Conservation (phyloP, 257 asterid species). For the Fraxinus pennsylvanica region DNA sequence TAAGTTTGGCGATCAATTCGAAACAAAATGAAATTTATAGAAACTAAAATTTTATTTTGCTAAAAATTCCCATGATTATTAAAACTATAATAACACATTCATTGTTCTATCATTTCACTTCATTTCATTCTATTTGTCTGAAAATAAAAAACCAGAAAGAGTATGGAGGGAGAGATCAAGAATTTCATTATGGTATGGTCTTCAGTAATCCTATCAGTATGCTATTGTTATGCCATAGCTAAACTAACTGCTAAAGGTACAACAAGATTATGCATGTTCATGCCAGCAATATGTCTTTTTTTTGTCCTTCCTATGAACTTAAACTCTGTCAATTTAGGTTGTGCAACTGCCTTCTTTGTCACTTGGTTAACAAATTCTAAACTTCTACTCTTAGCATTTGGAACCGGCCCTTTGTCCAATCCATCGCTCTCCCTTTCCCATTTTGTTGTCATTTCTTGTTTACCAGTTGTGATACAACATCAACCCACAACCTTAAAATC, state of each 20-base stretch:
- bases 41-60: background rate
- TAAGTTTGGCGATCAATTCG: background rate
- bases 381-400: slow-evolving; percentile 47
- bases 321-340: slow-evolving; percentile 26
- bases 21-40: background rate
- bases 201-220: slow-evolving; percentile 22
- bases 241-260: slow-evolving; percentile 38
- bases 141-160: background rate
- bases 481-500: slow-evolving; percentile 18
- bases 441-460: slow-evolving; percentile 30
- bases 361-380: slow-evolving; percentile 50
- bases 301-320: slow-evolving; percentile 38
- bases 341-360: slow-evolving; percentile 37
- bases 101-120: background rate
- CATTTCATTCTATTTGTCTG: background rate
- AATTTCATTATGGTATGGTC: slow-evolving; percentile 39
- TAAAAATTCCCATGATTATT: background rate
- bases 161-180: slow-evolving; percentile 37
- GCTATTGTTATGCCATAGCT: slow-evolving; percentile 45
- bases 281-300: slow-evolving; percentile 36
- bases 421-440: slow-evolving; percentile 39
- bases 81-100: background rate
- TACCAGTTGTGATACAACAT: slow-evolving; percentile 33
- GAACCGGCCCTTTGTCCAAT: slow-evolving; percentile 44
- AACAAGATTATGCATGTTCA: slow-evolving; percentile 36